Percentiles rank a stretch among this genome's conserved stretches.
Conservation (phyloP, 106 monocot species). For the Narthecium ossifragum region DNA sequence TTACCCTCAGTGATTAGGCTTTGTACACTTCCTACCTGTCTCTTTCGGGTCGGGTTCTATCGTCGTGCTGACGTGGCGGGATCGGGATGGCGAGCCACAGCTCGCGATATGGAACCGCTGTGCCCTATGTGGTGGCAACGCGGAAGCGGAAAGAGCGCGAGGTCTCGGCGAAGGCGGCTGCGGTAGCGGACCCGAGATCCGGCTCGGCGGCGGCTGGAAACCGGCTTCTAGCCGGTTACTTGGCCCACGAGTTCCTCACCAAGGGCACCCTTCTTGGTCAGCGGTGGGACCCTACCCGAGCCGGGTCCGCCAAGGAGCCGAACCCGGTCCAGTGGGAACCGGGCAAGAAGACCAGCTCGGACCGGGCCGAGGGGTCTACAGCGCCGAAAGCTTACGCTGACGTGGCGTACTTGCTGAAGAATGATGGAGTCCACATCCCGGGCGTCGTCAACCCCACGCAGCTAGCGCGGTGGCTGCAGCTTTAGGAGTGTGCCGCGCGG, state of each 20-base stretch:
- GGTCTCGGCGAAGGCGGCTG: not conserved
- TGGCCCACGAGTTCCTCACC: conserved; percentile 66
- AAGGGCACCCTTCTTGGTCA: conserved; percentile 40
- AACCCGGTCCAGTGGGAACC: not conserved
- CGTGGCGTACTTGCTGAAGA: conserved; percentile 22
- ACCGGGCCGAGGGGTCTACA: not conserved
- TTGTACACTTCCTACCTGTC: not conserved
- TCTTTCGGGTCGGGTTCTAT: not conserved
- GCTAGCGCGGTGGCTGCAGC: conserved; percentile 34
- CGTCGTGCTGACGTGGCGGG: not conserved
- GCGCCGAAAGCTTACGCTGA: conserved; percentile 18
- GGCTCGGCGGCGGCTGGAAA: not conserved
- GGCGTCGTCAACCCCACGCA: conserved; percentile 50
- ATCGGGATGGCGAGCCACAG: conserved; percentile 1
- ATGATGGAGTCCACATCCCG: conserved; percentile 26
- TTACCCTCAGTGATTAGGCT: too few relatives aligned
- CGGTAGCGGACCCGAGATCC: conserved; percentile 7
- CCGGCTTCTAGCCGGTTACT: conserved; percentile 42
- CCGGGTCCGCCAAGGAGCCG: not conserved
- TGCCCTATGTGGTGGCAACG: conserved; percentile 4
- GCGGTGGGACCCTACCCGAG: conserved; percentile 5
- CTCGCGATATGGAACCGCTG: not conserved
- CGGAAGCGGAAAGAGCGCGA: conserved; percentile 22
- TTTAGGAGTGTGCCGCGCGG: not conserved
- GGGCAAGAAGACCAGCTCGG: not conserved